Percentiles rank a stretch among this genome's conserved stretches.
These are phyloP conservation scores for Sordariomycetes sp. DNA, from an alignment of 2,329 filamentous ascomycete species.

Conservation along the genomic window DNA sequence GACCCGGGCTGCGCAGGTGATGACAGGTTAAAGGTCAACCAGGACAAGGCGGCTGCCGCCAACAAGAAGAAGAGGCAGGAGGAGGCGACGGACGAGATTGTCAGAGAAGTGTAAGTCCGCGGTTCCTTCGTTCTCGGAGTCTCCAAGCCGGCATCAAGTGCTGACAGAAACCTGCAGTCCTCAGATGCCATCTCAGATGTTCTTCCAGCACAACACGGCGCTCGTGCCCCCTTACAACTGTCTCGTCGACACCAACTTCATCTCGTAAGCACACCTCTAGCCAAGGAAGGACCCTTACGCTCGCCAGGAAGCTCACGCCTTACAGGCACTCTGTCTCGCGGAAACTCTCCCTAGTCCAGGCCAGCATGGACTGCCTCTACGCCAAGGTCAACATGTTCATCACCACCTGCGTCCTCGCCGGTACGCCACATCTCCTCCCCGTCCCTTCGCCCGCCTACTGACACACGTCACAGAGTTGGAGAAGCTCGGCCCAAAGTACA, in stretches of 20 bases:
- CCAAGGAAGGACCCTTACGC: background rate
- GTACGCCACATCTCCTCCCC: background rate
- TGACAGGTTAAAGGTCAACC: slow-evolving; percentile 72
- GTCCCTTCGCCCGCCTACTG: background rate
- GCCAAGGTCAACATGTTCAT: slow-evolving; percentile 86
- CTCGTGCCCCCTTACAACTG: slow-evolving; percentile 74
- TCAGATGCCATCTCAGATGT: slow-evolving; percentile 72
- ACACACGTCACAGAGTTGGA: slow-evolving; percentile 52
- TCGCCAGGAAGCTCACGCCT: background rate
- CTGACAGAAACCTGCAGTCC: slow-evolving; percentile 31
- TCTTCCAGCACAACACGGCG: slow-evolving; percentile 82
- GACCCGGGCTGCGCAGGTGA: slow-evolving; percentile 34
- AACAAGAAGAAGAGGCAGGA: slow-evolving; percentile 47
- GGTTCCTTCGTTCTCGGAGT: background rate
- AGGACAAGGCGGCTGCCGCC: slow-evolving; percentile 50
- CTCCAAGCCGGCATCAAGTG: slow-evolving; percentile 6
- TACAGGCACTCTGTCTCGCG: slow-evolving; percentile 73
- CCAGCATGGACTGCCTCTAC: slow-evolving; percentile 89
- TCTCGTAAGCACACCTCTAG: slow-evolving; percentile 21
- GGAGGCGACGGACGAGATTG: slow-evolving; percentile 46
- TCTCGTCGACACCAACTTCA: slow-evolving; percentile 81
- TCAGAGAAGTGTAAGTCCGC: slow-evolving; percentile 54
- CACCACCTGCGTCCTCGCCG: slow-evolving; percentile 62
- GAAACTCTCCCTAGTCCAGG: slow-evolving; percentile 78
- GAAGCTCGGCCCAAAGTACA: slow-evolving; percentile 80